Evolutionary conservation across 2,329 filamentous ascomycete genomes (phyloP), one percentile per base, ranked within the genome.

Genomic region (Epichloe gansuensis): DNA sequence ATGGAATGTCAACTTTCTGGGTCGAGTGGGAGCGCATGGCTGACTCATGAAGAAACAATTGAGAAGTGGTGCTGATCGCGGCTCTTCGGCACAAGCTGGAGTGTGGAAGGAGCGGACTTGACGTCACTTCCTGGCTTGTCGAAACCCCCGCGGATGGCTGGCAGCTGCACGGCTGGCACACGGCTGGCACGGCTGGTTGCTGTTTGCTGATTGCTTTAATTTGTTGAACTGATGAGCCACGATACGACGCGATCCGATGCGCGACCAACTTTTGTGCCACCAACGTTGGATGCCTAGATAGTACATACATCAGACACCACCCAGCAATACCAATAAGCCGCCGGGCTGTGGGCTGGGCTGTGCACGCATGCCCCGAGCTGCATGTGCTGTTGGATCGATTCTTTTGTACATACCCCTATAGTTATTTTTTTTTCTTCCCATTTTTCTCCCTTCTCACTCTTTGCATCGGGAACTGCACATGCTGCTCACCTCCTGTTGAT

Each of bases 21-120:
- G 39, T n/a, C 39, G n/a, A 21, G 39, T 41, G n/a, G 3, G 39
- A 38, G 35, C 35, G 39, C 39, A n/a, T 41, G 39, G n/a, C 13
- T 41, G 17, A 21, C 17, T 21, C 17, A 21, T 21, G 8, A n/a
- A 8, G 39, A 5, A 25, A 17, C n/a, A 9, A 21, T 21, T 23
- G 40, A 23, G 7, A 23, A 42, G 21, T 27, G 31, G 8, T 35
- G 17, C 17, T 21, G 41, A 44, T 47, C 15, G 47, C 44, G 52
- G 52, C 38, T 50, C 17, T 50, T 48, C 43, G 52, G 43, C 43
- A 53, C 52, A 38, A 7, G 15, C 44, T 27, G 40, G 38, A 40
- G 38, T 36, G 48, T 47, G 39, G 43, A 34, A 23, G n/a, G 46
- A 11, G 17, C 17, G 13, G 17, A 9, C 31, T 35, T 53, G 52